Base-by-base conservation (phyloP, 805 yeast genomes). In the Ogataea chonburiensis region DNA sequence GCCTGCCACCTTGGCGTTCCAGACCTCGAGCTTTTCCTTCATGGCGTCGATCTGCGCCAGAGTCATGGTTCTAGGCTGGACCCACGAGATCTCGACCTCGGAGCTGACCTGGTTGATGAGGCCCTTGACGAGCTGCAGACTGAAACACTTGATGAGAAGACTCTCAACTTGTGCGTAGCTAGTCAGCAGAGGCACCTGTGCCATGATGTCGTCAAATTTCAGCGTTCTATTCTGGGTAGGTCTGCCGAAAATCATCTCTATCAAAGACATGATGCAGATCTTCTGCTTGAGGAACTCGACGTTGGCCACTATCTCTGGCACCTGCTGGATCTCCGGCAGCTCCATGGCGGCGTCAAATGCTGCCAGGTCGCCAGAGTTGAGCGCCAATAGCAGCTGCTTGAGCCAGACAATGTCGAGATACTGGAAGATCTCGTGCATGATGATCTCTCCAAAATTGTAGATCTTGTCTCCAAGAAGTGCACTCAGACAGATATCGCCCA, bases 401-500 rank as follows among this genome's bases (percentile, higher is more conserved):
- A 93, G 66, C 95, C 96, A 87, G 23, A 65, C 60, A 58, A 75
- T 75, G 11, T 50, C 30, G 24, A 55, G 30, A 24, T 47, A 55
- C 25, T 75, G 60, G 60, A 88, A 73, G 30, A 91, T 79, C 28
- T 93, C 95, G 62, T 91, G 98, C 59, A 88, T 78, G 43, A 93
- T 73, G 45, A 93, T 74, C 64, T 93, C 98, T 34, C 98, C 98
- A 62, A 93, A 93, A 66, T 91, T 93, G 69, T 87, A 93, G 50
- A 91, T 86, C 53, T 77, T 80, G 56, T 88, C 95, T 31, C 97
- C 98, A 50, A 91, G 70, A 42, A 93, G 67, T 0, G 97, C 98
- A 20, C 95, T 80, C 29, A 87, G 70, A 42, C 91, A 74, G 49
- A 91, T 74, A 48, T 91, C 95, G 52, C 79, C 78, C 2, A 86